phyloP scores from a whole-genome alignment of 176 grass and related monocot genomes.

The Metroxylon sagu region DNA sequence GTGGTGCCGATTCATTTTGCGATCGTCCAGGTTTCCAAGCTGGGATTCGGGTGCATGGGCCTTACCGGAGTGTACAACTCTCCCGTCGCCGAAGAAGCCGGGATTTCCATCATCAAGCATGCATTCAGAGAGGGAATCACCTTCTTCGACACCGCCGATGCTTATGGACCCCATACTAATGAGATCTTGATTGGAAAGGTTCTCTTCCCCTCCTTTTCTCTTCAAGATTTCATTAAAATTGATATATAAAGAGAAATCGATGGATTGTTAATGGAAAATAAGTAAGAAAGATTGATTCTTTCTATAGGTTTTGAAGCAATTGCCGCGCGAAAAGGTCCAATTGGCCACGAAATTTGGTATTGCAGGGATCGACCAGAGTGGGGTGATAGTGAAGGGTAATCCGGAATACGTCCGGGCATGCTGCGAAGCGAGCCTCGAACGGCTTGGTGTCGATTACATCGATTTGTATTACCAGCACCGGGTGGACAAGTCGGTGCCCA shows the following conservation, averaged over 20 bases:
- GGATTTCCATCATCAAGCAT: conserved; percentile 16
- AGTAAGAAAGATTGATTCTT: not conserved
- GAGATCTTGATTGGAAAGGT: conserved; percentile 14
- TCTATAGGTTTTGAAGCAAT: conserved; percentile 19
- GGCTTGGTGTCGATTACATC: conserved; percentile 9
- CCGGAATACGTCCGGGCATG: not conserved
- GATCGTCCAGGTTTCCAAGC: conserved; percentile 12
- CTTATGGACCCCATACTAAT: conserved; percentile 10
- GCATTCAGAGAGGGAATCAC: conserved; percentile 14
- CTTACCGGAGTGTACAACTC: conserved; percentile 14
- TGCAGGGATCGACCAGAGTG: not conserved
- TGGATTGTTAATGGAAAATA: not conserved
- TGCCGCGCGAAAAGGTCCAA: conserved; percentile 18
- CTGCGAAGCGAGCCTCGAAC: not conserved
- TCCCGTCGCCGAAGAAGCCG: conserved; percentile 9
- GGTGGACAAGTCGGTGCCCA: conserved; percentile 10
- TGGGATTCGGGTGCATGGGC: conserved; percentile 27
- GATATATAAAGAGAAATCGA: not conserved
- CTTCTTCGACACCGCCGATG: conserved; percentile 22
- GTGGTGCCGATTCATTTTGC: not conserved
- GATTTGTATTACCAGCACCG: conserved; percentile 16
- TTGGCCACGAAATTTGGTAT: conserved; percentile 23
- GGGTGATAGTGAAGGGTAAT: not conserved
- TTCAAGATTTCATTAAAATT: not conserved
- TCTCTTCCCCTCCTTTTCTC: not conserved